phyloP scores from a whole-genome alignment of 768 basidiomycete genomes.

The Pleurotus salmoneostramineus region DNA sequence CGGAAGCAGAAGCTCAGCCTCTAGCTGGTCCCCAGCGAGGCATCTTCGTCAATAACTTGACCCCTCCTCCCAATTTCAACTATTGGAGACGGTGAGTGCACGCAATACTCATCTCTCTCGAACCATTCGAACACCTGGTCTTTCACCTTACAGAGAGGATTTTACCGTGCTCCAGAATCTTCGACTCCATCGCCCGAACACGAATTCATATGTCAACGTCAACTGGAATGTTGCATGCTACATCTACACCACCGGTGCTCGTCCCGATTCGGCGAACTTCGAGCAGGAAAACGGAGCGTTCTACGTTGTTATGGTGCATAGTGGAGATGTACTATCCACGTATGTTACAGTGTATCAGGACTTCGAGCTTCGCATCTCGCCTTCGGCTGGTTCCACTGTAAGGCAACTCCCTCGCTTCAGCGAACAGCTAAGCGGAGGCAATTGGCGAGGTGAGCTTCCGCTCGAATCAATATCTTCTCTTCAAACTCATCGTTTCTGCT shows the following conservation, averaged over 20 bases:
- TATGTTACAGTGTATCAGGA: not conserved
- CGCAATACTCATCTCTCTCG: not conserved
- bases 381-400: not conserved
- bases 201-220: not conserved
- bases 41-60: not conserved
- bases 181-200: not conserved
- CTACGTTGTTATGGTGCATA: not conserved
- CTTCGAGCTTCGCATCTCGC: not conserved
- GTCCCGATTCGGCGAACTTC: not conserved
- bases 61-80: not conserved
- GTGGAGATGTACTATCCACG: not conserved
- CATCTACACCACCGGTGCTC: not conserved
- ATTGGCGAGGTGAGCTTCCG: not conserved
- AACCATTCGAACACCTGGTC: no score
- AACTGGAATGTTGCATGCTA: not conserved
- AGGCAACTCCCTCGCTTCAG: not conserved
- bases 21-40: not conserved
- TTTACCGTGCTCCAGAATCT: not conserved
- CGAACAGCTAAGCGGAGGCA: not conserved
- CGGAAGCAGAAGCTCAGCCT: no score
- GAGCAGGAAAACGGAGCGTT: not conserved
- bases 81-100: not conserved
- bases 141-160: no score
- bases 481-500: not conserved
- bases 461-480: no score